Percentiles rank a stretch among this genome's conserved stretches.
Conservation (phyloP, 23 red algal species). For the Chondrus crispus region DNA sequence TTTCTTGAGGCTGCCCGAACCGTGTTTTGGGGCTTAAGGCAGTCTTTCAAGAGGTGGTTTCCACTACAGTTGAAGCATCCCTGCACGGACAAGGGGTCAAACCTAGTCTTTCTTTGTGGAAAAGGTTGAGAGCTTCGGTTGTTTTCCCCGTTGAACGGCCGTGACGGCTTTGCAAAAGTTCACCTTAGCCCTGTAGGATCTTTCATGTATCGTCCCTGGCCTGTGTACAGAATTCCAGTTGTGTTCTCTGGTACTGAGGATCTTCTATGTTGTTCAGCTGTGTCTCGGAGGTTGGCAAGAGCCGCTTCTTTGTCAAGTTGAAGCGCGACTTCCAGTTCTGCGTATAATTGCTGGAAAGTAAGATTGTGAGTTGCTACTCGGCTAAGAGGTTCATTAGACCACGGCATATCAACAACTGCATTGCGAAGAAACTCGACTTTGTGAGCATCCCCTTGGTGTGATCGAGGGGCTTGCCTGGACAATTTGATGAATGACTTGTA, state of each 20-base stretch:
- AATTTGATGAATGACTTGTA: conserved; percentile 12
- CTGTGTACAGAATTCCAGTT: background rate
- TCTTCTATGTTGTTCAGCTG: background rate
- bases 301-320: background rate
- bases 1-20: background rate
- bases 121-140: background rate
- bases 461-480: background rate
- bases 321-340: background rate
- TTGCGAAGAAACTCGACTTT: background rate
- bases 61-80: conserved; percentile 39
- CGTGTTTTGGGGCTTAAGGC: background rate
- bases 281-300: background rate
- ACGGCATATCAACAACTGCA: background rate
- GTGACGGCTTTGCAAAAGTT: too few relatives aligned
- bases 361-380: background rate
- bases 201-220: background rate
- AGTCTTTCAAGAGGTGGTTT: background rate
- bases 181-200: too few relatives aligned
- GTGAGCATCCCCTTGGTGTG: conserved; percentile 11
- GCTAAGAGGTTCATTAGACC: background rate
- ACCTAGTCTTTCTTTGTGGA: too few relatives aligned
- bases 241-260: background rate
- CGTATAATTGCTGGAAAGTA: background rate
- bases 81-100: background rate
- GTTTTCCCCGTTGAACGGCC: background rate